Evolutionary conservation across 2,329 filamentous ascomycete species (phyloP), one percentile per base, ranked within the genome.

Genomic region (Grosmannia penicillata): DNA sequence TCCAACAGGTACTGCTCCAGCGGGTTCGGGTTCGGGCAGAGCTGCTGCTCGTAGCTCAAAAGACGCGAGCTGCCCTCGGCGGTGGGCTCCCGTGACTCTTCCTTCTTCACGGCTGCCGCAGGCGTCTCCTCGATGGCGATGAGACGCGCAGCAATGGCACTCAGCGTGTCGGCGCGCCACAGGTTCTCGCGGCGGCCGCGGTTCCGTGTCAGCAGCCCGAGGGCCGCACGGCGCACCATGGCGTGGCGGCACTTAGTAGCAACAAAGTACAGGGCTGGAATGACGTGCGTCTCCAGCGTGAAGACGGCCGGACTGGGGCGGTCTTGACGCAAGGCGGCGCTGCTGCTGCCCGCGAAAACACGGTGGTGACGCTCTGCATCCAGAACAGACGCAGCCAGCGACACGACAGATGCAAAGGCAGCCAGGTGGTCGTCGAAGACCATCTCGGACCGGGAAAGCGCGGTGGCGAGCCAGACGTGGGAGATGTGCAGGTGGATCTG

Each of bases 241-340:
- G 53, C 66, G 42, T 63, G 60, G 1, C 59, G 51, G 33, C 56
- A 62, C 36, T 59, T 59, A 19, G 47, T 48, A 2, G 49, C 55
- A 5, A 56, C 53, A 47, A 56, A 63, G 45, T 59, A 61, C 1
- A 63, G 42, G 0, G 59, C 56, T 0, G 59, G 54, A 4, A 62
- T 50, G 0, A 62, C 33, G 14, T 60, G 56, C 1, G 54, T 60
- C 30, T 62, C 58, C 22, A 62, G 61, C 4, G 51, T 53, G 31
- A 62, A 62, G 25, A 23, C 19, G 4, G 30, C 15, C 18, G 10
- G 30, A 8, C 8, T 27, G 11, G 26, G 26, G 4, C 5, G 5
- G 4, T 5, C n/a, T 13, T 27, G 28, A 9, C 28, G 6, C 8
- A 11, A 10, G 4, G 30, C n/a, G 7, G 15, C 9, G 8, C 22